Base-by-base conservation (phyloP, 352 stramenopile species). In the Blastocystis sp. region DNA sequence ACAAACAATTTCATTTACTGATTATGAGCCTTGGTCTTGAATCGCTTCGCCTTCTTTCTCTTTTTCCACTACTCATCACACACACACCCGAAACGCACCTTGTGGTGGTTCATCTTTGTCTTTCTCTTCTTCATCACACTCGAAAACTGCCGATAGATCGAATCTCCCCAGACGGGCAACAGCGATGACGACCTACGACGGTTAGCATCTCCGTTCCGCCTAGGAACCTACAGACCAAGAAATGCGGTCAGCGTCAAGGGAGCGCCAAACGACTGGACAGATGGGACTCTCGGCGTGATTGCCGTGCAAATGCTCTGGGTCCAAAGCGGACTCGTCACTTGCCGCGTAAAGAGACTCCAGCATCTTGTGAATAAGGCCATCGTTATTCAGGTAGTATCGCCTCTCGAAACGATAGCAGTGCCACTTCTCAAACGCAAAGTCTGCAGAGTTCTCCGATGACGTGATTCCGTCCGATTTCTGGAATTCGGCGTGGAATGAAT, bases 51-150 rank as follows among this genome's bases (percentile, higher is more conserved):
- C 48, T 81, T 81, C 14, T 24, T 81, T 81, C 69, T 48, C 40
- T 81, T 81, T 29, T 81, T 81, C 69, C 69, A 81, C 69, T 81
- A 81, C 46, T 3, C 27, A 29, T 64, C 18, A 64, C 6, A 81
- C 18, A 48, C 16, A 21, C 4, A 14, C 1, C 27, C 4, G 9
- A 38, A 29, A 42, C 16, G 4, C 24, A 81, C 69, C 40, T 81
- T 81, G 36, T 81, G 69, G 36, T 81, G 69, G 27, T 81, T 81
- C 69, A 81, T 81, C 69, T 81, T 81, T 46, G 69, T 81, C 34
- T 81, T 81, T 81, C 69, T 63, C 48, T 81, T 81, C 69, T 81
- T 81, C 69, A 81, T 81, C 32, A 81, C 69, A 42, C 69, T 81
- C 11, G 69, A 81, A 64, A 81, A 81, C 51, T 81, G 24, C 36